Evolutionary conservation across 306 rosid genomes (phyloP).

Genomic region (Geum urbanum): DNA sequence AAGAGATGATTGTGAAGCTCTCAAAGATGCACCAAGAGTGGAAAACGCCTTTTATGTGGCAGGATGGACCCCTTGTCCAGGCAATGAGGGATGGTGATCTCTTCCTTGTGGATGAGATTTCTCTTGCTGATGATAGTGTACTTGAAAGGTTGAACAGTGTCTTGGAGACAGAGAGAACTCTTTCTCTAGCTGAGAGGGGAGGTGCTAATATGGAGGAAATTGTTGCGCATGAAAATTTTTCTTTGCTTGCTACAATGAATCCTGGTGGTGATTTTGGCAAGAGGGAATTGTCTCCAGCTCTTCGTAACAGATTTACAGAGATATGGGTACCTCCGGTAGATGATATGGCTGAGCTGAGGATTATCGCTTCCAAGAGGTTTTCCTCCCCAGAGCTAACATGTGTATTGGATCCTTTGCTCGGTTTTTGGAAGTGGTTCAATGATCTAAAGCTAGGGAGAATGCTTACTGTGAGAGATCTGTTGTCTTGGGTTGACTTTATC

Average conservation of each 20-base stretch:
- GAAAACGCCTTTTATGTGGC: slow-evolving; percentile 88
- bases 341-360: slow-evolving; percentile 62
- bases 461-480: slow-evolving; percentile 91
- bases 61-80: slow-evolving; percentile 87
- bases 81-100: slow-evolving; percentile 89
- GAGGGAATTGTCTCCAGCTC: slow-evolving; percentile 82
- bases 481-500: slow-evolving; percentile 80
- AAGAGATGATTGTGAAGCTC: slow-evolving; percentile 42
- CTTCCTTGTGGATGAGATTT: slow-evolving; percentile 88
- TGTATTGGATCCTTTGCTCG: slow-evolving; percentile 63
- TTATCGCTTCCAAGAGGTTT: slow-evolving; percentile 61
- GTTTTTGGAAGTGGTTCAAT: slow-evolving; percentile 92
- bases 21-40: slow-evolving; percentile 61
- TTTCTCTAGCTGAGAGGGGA: slow-evolving; percentile 93
- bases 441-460: slow-evolving; percentile 52
- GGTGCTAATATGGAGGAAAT: slow-evolving; percentile 70
- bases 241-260: slow-evolving; percentile 93
- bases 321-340: slow-evolving; percentile 90
- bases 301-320: slow-evolving; percentile 95
- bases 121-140: slow-evolving; percentile 97
- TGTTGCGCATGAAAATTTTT: slow-evolving; percentile 60
- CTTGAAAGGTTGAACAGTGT: slow-evolving; percentile 96
- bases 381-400: slow-evolving; percentile 38
- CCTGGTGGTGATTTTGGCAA: slow-evolving; percentile 99
- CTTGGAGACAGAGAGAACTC: slow-evolving; percentile 84